Evolutionary conservation across 2,329 filamentous ascomycete genomes (phyloP).

Genomic region (Fusarium papillatum): DNA sequence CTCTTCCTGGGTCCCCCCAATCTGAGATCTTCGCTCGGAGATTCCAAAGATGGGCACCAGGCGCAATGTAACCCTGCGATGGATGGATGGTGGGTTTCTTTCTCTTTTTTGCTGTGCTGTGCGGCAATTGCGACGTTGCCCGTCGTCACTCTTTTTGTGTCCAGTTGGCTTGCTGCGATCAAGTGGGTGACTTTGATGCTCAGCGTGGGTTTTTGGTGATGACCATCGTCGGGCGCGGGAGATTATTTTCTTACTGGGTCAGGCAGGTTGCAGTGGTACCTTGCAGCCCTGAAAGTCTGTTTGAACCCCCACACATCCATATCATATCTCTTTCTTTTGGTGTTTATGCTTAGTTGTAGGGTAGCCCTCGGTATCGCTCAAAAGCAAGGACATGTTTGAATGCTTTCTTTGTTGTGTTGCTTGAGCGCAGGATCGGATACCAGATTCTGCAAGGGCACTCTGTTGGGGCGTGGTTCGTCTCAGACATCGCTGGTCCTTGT

Average conservation of each 20-base stretch:
- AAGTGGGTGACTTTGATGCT: constrained; percentile 1
- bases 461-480: constrained; percentile 5
- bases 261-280: constrained; percentile 26
- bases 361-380: constrained; percentile 4
- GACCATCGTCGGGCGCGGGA: neutral
- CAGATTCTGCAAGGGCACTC: constrained; percentile 30
- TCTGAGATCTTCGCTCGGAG: constrained; percentile 33
- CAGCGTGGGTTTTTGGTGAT: constrained; percentile 8
- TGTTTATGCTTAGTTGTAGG: constrained; percentile 11
- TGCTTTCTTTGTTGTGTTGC: constrained; percentile 5
- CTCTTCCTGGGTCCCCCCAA: constrained; percentile 4
- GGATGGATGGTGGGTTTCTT: neutral
- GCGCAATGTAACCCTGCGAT: constrained; percentile 16
- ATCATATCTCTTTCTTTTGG: neutral
- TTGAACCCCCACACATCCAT: constrained; percentile 13
- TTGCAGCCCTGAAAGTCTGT: constrained; percentile 17
- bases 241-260: neutral
- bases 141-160: too few relatives aligned
- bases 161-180: constrained; percentile 4
- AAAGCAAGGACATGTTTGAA: constrained; percentile 24
- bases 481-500: constrained; percentile 8
- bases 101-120: neutral
- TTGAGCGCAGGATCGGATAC: constrained; percentile 18
- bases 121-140: neutral
- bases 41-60: constrained; percentile 25